Percentiles rank a stretch among this genome's conserved stretches.
Evolutionary conservation across 2,329 filamentous ascomycete species (phyloP).

Genomic region (Calonectria hawksworthii): DNA sequence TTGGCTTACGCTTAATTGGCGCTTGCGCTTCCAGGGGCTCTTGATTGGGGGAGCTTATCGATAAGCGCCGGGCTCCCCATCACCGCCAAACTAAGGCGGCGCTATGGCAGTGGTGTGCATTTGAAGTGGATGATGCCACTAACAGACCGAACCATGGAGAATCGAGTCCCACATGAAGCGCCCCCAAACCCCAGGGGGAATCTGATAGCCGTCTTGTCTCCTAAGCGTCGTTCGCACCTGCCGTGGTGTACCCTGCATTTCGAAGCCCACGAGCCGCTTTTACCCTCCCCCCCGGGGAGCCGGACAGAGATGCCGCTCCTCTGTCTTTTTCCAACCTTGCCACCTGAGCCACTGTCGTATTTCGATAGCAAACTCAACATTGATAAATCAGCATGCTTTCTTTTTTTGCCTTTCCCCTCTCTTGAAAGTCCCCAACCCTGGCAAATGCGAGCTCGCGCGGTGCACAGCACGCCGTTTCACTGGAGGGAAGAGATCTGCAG

Average conservation of each 20-base stretch:
- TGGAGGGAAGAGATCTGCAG: neutral
- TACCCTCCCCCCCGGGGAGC: neutral
- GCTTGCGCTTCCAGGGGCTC: neutral
- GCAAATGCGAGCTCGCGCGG: neutral
- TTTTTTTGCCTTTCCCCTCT: neutral
- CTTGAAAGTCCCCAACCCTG: neutral
- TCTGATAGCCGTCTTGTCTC: neutral
- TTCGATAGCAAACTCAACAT: neutral
- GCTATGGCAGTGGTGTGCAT: neutral
- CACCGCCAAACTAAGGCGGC: neutral
- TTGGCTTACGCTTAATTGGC: neutral
- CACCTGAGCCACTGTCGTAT: neutral
- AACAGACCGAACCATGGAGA: neutral
- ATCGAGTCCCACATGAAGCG: neutral
- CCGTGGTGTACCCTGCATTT: neutral
- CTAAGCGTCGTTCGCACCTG: neutral
- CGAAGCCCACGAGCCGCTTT: neutral
- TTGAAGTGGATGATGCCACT: neutral
- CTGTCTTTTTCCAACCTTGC: neutral
- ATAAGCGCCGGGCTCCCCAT: neutral
- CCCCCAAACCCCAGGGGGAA: neutral
- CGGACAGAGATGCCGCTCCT: neutral
- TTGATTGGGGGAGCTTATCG: neutral
- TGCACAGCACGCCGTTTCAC: neutral
- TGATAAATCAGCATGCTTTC: neutral